These are phyloP conservation scores for Leccinellum luteum DNA, from an alignment of 768 basidiomycete genomes.

Conservation along the genomic window DNA sequence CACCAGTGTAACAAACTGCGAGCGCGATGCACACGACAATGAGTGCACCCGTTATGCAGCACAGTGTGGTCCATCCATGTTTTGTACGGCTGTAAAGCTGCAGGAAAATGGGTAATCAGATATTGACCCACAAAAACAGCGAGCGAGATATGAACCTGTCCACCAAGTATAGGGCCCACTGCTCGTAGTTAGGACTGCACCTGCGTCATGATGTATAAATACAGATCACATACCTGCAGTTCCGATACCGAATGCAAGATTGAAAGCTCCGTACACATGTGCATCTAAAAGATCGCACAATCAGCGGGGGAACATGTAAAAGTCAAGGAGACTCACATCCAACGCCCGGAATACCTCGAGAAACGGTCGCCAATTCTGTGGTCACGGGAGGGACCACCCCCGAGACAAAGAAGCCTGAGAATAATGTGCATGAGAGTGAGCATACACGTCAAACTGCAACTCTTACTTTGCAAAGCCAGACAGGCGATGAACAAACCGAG, in stretches of 20 bases:
- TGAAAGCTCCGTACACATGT: constrained; percentile 74
- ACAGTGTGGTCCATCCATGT: constrained; percentile 62
- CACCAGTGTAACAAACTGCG: constrained; percentile 49
- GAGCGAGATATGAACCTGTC: constrained; percentile 46
- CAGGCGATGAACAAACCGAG: constrained; percentile 37
- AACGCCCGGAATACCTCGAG: constrained; percentile 55
- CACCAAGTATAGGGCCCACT: constrained; percentile 73
- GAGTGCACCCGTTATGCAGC: constrained; percentile 45
- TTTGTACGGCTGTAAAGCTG: constrained; percentile 59
- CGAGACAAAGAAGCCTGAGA: constrained; percentile 58
- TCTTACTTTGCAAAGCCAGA: constrained; percentile 56
- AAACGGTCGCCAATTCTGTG: constrained; percentile 63
- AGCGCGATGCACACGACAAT: constrained; percentile 39
- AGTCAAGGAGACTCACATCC: constrained; percentile 51
- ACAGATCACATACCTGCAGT: constrained; percentile 45
- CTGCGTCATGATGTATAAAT: background rate
- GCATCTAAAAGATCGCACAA: constrained; percentile 44
- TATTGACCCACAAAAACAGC: background rate
- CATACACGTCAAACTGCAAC: background rate
- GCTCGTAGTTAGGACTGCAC: constrained; percentile 2
- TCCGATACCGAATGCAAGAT: constrained; percentile 66
- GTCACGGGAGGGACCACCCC: constrained; percentile 60
- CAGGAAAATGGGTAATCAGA: constrained; percentile 3
- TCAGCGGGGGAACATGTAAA: constrained; percentile 1
- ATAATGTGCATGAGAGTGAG: background rate